phyloP scores from a whole-genome alignment of 179 eudicot species.

The Pouteria campechiana region DNA sequence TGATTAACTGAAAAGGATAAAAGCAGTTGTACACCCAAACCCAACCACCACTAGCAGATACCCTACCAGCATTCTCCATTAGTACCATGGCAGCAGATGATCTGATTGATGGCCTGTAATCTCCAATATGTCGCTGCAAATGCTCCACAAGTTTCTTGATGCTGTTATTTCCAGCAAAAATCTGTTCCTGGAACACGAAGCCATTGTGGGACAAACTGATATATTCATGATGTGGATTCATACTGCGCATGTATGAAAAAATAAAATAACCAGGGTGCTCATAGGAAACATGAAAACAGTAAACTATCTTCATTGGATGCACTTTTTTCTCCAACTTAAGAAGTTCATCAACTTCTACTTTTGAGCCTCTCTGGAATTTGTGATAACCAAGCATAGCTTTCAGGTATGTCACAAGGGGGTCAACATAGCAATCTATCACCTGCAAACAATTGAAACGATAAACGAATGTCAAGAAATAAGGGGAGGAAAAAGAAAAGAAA shows the following conservation, averaged over 20 bases:
- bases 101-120: constrained; percentile 64
- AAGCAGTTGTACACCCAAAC: too few species aligned
- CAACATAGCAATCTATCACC: constrained; percentile 98
- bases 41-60: too few species aligned
- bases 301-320: constrained; percentile 64
- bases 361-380: constrained; percentile 72
- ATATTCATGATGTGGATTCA: constrained; percentile 93
- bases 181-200: constrained; percentile 77
- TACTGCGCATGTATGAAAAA: constrained; percentile 70
- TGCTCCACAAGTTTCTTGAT: constrained; percentile 77
- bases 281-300: constrained; percentile 89
- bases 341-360: constrained; percentile 89
- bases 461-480: too few species aligned
- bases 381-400: constrained; percentile 82
- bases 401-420: constrained; percentile 78
- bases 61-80: constrained; percentile 75
- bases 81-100: constrained; percentile 99
- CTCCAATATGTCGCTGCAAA: constrained; percentile 92
- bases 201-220: constrained; percentile 89
- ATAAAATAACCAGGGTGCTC: constrained; percentile 97
- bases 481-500: too few species aligned
- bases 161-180: constrained; percentile 79
- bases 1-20: too few species aligned
- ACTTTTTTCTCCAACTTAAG: constrained; percentile 58
- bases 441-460: too few species aligned